Evolutionary conservation across 1,139 yeast genomes (phyloP), one percentile per base, ranked within the genome.

Genomic region (Yamadazyma triangularis): DNA sequence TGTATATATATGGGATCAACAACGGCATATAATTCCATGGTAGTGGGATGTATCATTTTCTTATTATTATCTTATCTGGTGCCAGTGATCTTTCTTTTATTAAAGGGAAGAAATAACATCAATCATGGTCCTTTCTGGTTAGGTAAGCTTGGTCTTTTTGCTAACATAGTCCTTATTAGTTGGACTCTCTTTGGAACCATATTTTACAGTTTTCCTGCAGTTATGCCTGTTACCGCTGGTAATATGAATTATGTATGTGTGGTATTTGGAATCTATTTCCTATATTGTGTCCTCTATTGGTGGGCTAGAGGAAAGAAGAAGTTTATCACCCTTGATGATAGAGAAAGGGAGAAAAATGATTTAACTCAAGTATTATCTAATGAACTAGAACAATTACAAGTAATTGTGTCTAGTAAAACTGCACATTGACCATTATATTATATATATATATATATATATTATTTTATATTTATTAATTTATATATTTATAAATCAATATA

Each of bases 101-200:
- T 50, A 15, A 51, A 53, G 33, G 67, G 70, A 12, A 53, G 72
- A 43, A 48, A 59, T 31, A 55, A 60, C 33, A 53, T 64, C 15
- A 40, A 42, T 15, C 69, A 56, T 30, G 67, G 67, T 0, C 66
- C 69, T 7, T 68, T 78, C 50, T 77, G 84, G 83, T 45, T 74
- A 30, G 59, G 61, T 4, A 53, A 47, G 30, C 18, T 50, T 29
- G 64, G 64, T 5, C 35, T 38, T 26, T 29, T 33, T 29, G 40
- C 36, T 15, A 40, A 44, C 26, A 27, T 40, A 11, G 40, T 43
- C n/a, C 27, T 35, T 14, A 26, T 37, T 10, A 23, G 23, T 32
- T 70, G 75, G 74, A 53, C 73, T 2, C 19, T 59, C 0, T 69
- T 69, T 40, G 57, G 70, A 21, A 40, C 64, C 8, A 50, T 66